Evolutionary conservation across 768 basidiomycete genomes (phyloP).

Genomic region (Boletus reticulatus): DNA sequence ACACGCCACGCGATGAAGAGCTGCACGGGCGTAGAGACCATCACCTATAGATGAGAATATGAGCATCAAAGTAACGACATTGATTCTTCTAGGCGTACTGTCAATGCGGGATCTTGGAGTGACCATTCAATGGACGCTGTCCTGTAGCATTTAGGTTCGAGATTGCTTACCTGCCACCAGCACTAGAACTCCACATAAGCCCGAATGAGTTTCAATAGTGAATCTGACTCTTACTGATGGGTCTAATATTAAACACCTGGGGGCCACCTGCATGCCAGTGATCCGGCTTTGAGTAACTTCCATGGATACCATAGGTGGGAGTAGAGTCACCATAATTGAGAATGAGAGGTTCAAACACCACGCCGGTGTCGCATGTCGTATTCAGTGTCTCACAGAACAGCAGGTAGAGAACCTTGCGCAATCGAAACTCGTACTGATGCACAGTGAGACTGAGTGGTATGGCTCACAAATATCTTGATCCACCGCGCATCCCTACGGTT

Average conservation of each 20-base stretch:
- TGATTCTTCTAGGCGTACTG: slow-evolving; percentile 27
- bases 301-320: not conserved
- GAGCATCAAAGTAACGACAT: not conserved
- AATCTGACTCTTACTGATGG: not conserved
- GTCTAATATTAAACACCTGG: not conserved
- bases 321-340: slow-evolving; percentile 39
- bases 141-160: not conserved
- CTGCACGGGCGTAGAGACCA: slow-evolving; percentile 44
- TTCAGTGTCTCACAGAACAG: slow-evolving; percentile 49
- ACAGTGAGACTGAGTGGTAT: not conserved
- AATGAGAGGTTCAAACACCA: slow-evolving; percentile 48
- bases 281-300: slow-evolving; percentile 15
- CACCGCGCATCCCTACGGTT: not conserved
- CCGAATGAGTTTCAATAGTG: slow-evolving; percentile 11
- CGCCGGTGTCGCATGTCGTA: slow-evolving; percentile 42
- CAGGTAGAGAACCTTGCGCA: slow-evolving; percentile 38
- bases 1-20: slow-evolving; percentile 47
- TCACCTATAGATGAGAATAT: slow-evolving; percentile 30
- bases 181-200: slow-evolving; percentile 6
- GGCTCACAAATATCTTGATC: slow-evolving; percentile 39
- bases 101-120: slow-evolving; percentile 42
- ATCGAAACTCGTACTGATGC: not conserved
- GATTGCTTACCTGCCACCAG: slow-evolving; percentile 4
- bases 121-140: not conserved
- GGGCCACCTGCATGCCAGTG: slow-evolving; percentile 21